phyloP scores from a whole-genome alignment of 768 basidiomycete species.

The Exidia glandulosa region DNA sequence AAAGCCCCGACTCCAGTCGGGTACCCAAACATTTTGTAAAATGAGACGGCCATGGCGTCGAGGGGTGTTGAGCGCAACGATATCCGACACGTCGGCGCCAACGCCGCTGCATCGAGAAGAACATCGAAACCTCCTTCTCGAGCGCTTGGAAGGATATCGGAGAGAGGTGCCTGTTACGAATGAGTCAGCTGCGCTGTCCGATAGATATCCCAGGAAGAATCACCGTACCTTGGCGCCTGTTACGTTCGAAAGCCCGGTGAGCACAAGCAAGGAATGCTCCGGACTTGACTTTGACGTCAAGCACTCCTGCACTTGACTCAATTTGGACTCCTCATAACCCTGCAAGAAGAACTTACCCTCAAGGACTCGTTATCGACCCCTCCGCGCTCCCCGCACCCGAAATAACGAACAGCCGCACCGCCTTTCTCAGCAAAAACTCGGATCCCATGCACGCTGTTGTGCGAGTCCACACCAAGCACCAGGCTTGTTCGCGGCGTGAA shows the following conservation, averaged over 20 bases:
- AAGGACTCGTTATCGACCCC: slow-evolving; percentile 49
- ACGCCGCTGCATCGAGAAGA: slow-evolving; percentile 69
- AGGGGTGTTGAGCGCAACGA: slow-evolving; percentile 56
- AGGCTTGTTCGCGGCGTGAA: slow-evolving; percentile 46
- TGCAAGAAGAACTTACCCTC: slow-evolving; percentile 48
- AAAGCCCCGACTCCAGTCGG: slow-evolving; percentile 79
- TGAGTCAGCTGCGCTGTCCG: neutral
- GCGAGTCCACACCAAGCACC: slow-evolving; percentile 66
- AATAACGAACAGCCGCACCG: slow-evolving; percentile 53
- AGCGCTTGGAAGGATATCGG: slow-evolving; percentile 42
- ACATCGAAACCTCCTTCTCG: slow-evolving; percentile 53
- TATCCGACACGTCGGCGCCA: slow-evolving; percentile 60
- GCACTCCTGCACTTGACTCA: neutral
- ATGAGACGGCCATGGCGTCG: slow-evolving; percentile 74
- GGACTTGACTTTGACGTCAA: slow-evolving; percentile 19
- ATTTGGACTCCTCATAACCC: neutral
- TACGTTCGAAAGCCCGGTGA: slow-evolving; percentile 77
- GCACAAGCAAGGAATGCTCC: slow-evolving; percentile 53
- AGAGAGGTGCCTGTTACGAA: neutral
- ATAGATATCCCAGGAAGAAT: neutral
- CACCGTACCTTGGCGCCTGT: slow-evolving; percentile 57
- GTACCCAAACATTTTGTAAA: slow-evolving; percentile 88
- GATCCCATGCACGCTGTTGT: slow-evolving; percentile 79
- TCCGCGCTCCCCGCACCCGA: slow-evolving; percentile 52
- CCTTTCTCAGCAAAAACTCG: slow-evolving; percentile 52